Evolutionary conservation across 1,139 yeast genomes (phyloP).

Genomic region (Starmera stellimalicola): DNA sequence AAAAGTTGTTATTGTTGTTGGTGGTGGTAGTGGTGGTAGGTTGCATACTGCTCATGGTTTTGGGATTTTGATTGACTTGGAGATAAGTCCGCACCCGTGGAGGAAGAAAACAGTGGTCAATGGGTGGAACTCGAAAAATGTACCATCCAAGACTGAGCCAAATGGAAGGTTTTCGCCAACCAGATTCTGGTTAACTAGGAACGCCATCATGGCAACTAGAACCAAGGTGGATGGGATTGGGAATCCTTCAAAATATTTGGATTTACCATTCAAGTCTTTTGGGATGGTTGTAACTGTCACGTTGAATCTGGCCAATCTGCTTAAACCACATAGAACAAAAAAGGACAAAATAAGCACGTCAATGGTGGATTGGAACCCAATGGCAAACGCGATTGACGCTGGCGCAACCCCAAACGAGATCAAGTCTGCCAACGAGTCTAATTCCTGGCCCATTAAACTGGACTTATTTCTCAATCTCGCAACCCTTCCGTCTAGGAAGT

Average conservation of each 20-base stretch:
- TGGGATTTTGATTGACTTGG: constrained; percentile 85
- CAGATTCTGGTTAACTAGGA: constrained; percentile 41
- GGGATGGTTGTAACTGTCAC: constrained; percentile 91
- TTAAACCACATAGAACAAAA: constrained; percentile 89
- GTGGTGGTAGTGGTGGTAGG: too few species aligned
- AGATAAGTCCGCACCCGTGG: constrained; percentile 88
- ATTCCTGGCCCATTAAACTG: constrained; percentile 92
- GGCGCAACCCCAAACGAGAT: constrained; percentile 92
- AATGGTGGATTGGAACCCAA: constrained; percentile 77
- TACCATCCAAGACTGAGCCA: constrained; percentile 46
- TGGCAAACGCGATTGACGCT: constrained; percentile 82
- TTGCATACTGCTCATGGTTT: constrained; percentile 73
- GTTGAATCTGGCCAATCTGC: constrained; percentile 90
- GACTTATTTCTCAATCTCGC: constrained; percentile 91
- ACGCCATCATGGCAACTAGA: constrained; percentile 62
- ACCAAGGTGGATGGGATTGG: constrained; percentile 83
- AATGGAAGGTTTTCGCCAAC: constrained; percentile 45
- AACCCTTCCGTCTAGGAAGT: constrained; percentile 93
- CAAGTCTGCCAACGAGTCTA: constrained; percentile 92
- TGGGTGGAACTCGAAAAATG: constrained; percentile 67
- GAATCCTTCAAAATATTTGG: constrained; percentile 72
- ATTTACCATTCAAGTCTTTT: constrained; percentile 61
- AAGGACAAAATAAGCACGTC: constrained; percentile 71
- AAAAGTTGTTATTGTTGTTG: not conserved
- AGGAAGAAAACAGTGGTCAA: constrained; percentile 52